Base-by-base conservation (phyloP, 495 filamentous ascomycete species). In the Aspergillus mulundensis region DNA sequence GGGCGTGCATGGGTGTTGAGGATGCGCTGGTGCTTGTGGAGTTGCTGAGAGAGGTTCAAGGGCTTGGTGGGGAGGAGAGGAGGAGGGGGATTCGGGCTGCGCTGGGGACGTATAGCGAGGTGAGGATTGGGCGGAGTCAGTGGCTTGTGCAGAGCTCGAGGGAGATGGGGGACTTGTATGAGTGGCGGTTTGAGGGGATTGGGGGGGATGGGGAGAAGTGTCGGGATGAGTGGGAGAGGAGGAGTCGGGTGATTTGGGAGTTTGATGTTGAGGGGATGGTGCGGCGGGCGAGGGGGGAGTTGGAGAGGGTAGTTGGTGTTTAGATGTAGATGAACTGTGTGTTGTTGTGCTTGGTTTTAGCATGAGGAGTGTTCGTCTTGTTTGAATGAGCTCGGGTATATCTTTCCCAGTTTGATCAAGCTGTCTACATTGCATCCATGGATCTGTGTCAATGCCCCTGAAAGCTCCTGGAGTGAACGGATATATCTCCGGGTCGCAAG, bases 1-100 rank as follows among this genome's bases (percentile, higher is more conserved):
- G 76, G 0, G 76, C 75, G 0, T 63, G 75, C 44, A 67, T 60
- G 24, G 71, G 71, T 1, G 58, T 74, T 12, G 73, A 76, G 48
- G 73, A 76, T 42, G 71, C 66, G 5, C 50, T 70, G n/a, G 64
- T 61, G n/a, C 54, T 70, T 16, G 46, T 23, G 20, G 24, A 24
- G 15, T 28, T 54, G 41, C 20, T 54, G 40, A 12, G 45, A 40
- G 3, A 30, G 52, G 60, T 41, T 8, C 21, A 47, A 47, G 5
- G 44, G 28, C 28, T 30, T 10, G 5, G 28, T 10, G 28, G 4
- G 5, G 10, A 30, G 28, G 28, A 30, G 28, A 24, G n/a, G 11
- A 47, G 21, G 44, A 14, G 2, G 10, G 15, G 8, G 10, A n/a
- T 47, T 20, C 5, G 2, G 44, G 18, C 2, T 47, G 28, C 28